phyloP scores from a whole-genome alignment of 495 filamentous ascomycete genomes.

The Penicillium steckii region DNA sequence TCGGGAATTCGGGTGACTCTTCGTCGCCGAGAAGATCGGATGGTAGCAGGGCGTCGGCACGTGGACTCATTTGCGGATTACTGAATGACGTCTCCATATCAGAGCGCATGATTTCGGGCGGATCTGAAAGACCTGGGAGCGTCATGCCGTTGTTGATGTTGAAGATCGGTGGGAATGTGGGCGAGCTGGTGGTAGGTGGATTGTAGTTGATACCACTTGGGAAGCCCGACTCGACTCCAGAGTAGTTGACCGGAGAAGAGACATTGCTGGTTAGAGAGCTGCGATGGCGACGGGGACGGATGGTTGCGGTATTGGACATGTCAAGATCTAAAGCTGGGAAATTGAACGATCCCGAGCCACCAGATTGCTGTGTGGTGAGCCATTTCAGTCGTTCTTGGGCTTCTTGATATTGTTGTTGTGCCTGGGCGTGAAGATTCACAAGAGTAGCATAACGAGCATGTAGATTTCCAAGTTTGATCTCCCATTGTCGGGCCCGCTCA shows the following conservation, averaged over 20 bases:
- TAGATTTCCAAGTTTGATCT: slow-evolving; percentile 44
- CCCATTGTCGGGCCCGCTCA: slow-evolving; percentile 58
- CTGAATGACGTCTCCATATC: slow-evolving; percentile 51
- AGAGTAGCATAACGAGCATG: slow-evolving; percentile 52
- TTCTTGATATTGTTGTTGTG: slow-evolving; percentile 51
- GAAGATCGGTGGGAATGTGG: slow-evolving; percentile 53
- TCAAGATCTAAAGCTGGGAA: slow-evolving; percentile 45
- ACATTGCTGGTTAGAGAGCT: slow-evolving; percentile 49
- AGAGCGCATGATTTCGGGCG: slow-evolving; percentile 36
- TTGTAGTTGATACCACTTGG: slow-evolving; percentile 42
- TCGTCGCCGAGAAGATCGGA: slow-evolving; percentile 79
- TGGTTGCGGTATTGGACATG: slow-evolving; percentile 37
- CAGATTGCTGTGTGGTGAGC: slow-evolving; percentile 44
- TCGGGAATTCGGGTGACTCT: slow-evolving; percentile 57
- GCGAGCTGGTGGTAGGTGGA: slow-evolving; percentile 45
- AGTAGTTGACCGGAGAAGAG: slow-evolving; percentile 45
- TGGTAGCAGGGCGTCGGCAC: slow-evolving; percentile 73
- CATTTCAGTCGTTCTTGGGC: slow-evolving; percentile 52
- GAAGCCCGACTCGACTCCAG: slow-evolving; percentile 38
- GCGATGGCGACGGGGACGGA: slow-evolving; percentile 49
- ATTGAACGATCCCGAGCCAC: slow-evolving; percentile 43
- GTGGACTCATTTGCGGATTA: slow-evolving; percentile 76
- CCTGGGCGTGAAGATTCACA: slow-evolving; percentile 47
- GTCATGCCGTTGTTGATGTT: slow-evolving; percentile 60
- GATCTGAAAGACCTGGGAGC: slow-evolving; percentile 37